These are phyloP conservation scores for Canavalia ensiformis DNA, from an alignment of 306 rosid genomes.

Conservation along the genomic window DNA sequence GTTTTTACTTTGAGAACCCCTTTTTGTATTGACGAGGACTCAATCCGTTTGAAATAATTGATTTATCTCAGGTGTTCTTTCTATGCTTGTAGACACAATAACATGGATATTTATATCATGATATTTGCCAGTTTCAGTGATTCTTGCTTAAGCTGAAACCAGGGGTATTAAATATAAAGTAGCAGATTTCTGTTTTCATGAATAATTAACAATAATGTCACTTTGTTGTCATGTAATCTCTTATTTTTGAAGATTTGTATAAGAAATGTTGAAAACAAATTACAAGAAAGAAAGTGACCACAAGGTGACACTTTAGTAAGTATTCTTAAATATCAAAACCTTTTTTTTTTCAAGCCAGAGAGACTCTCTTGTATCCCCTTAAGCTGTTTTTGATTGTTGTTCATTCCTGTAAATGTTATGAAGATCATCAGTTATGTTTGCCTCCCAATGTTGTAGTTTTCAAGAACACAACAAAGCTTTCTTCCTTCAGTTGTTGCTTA, in stretches of 20 bases:
- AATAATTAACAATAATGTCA: not conserved
- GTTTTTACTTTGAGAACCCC: not conserved
- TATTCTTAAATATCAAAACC: too few species aligned
- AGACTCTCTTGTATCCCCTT: too few species aligned
- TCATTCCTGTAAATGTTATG: not conserved
- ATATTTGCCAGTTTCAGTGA: not conserved
- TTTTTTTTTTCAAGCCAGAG: too few species aligned
- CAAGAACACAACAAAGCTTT: not conserved
- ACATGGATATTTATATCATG: not conserved
- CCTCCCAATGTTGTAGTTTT: not conserved
- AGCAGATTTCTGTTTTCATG: not conserved
- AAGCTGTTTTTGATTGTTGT: not conserved
- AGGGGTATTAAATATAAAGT: not conserved
- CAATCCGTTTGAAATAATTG: not conserved
- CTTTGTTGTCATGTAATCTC: not conserved
- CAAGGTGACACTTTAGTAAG: not conserved
- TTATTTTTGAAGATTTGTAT: not conserved
- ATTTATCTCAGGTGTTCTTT: not conserved
- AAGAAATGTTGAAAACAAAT: not conserved
- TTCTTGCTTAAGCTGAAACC: constrained; percentile 16
- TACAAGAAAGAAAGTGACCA: not conserved
- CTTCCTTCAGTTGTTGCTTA: constrained; percentile 18
- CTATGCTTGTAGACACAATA: not conserved
- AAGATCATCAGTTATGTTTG: constrained; percentile 12
- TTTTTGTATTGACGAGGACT: not conserved